Percentiles rank a stretch among this genome's conserved stretches.
phyloP scores from a whole-genome alignment of 805 yeast genomes.

The Metschnikowia lunata region DNA sequence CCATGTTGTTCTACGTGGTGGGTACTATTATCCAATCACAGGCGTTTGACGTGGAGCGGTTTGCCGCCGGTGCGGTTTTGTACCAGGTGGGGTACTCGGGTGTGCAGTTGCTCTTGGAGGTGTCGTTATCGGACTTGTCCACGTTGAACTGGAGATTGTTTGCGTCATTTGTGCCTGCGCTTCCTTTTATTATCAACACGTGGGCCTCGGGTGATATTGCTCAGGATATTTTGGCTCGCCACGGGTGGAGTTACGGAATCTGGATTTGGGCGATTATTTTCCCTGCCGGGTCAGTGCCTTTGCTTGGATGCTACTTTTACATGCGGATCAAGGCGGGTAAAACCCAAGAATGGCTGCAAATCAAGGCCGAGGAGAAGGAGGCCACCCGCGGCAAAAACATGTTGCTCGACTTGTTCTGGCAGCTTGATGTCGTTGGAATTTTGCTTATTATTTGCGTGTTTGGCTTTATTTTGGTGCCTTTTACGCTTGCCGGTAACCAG shows the following conservation, averaged over 20 bases:
- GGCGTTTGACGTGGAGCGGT: constrained; percentile 51
- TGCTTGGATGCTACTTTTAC: constrained; percentile 48
- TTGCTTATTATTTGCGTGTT: constrained; percentile 50
- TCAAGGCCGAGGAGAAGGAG: constrained; percentile 39
- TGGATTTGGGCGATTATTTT: constrained; percentile 79
- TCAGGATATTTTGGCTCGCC: constrained; percentile 35
- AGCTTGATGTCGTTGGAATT: constrained; percentile 61
- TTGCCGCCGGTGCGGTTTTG: constrained; percentile 60
- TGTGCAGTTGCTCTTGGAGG: constrained; percentile 49
- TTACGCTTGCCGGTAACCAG: constrained; percentile 61
- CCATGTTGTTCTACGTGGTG: constrained; percentile 52
- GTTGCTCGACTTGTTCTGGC: constrained; percentile 48
- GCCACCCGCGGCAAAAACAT: constrained; percentile 11
- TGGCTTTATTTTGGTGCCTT: constrained; percentile 66
- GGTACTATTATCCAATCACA: constrained; percentile 65
- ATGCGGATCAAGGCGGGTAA: constrained; percentile 52
- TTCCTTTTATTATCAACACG: constrained; percentile 72
- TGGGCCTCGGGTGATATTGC: constrained; percentile 69
- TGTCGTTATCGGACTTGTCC: constrained; percentile 64
- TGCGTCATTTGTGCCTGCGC: constrained; percentile 60
- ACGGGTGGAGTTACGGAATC: constrained; percentile 64
- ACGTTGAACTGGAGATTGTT: constrained; percentile 67
- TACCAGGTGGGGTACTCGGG: constrained; percentile 56
- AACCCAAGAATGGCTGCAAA: constrained; percentile 46
- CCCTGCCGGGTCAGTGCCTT: constrained; percentile 63